phyloP scores from a whole-genome alignment of 116 monocot genomes.

The Zostera marina region DNA sequence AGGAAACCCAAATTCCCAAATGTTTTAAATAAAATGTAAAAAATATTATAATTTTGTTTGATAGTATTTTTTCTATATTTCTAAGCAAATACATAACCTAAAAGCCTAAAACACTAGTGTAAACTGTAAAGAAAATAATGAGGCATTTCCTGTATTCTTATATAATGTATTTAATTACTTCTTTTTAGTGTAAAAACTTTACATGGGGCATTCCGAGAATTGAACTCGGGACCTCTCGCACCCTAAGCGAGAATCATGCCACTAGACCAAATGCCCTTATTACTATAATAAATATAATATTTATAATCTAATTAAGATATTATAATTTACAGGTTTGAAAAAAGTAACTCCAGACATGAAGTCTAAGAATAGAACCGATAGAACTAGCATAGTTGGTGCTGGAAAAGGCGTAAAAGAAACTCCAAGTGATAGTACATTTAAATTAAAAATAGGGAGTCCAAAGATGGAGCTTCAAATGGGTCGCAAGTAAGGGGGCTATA shows the following conservation, averaged over 20 bases:
- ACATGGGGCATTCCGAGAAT: constrained; percentile 99
- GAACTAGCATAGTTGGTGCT: constrained; percentile 42
- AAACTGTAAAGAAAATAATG: no score
- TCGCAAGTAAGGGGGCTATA: constrained; percentile 48
- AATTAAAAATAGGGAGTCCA: constrained; percentile 57
- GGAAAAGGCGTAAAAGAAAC: constrained; percentile 29
- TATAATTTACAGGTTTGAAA: constrained; percentile 33
- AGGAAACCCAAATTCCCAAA: no score
- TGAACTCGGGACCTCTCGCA: constrained; percentile 99
- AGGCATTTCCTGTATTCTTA: no score
- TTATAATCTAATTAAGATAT: neutral
- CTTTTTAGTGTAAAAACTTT: no score
- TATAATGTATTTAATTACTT: no score
- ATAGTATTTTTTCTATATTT: no score
- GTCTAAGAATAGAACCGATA: constrained; percentile 59
- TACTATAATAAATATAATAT: no score
- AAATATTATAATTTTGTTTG: no score
- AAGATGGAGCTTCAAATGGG: constrained; percentile 98
- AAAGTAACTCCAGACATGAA: constrained; percentile 92
- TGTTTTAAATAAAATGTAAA: no score
- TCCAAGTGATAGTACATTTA: constrained; percentile 21
- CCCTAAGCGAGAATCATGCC: constrained; percentile 99
- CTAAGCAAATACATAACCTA: no score
- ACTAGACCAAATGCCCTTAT: constrained; percentile 90
- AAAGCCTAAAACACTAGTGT: no score